Percentiles rank a stretch among this genome's conserved stretches.
Evolutionary conservation across 345 rosid species (phyloP).

Genomic region (Hirschfeldia incana): DNA sequence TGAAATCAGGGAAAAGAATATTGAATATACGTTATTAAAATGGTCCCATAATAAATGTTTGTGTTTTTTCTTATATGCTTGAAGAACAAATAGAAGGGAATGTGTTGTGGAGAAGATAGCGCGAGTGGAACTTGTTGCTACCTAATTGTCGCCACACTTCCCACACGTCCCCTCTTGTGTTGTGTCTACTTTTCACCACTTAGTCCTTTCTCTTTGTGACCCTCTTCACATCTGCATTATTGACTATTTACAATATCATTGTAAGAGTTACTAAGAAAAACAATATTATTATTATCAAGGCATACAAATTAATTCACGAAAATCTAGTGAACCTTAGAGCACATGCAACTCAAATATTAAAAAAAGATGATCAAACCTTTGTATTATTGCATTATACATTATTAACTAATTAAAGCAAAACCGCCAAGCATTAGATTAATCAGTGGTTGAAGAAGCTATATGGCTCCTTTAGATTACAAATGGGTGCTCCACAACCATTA

Average conservation of each 20-base stretch:
- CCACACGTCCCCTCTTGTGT: constrained; percentile 43
- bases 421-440: neutral
- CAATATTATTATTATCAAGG: neutral
- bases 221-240: neutral
- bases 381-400: neutral
- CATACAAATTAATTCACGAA: neutral
- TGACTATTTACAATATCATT: constrained; percentile 4
- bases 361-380: neutral
- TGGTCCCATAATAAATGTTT: constrained; percentile 31
- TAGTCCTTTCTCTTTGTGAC: neutral
- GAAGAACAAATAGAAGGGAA: constrained; percentile 24
- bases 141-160: constrained; percentile 53
- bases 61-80: neutral
- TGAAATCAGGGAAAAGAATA: constrained; percentile 25
- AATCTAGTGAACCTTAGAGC: constrained; percentile 24
- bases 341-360: constrained; percentile 2
- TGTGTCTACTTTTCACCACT: constrained; percentile 36
- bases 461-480: constrained; percentile 34
- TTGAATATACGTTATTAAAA: neutral
- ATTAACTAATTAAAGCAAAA: neutral
- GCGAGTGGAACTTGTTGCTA: constrained; percentile 46
- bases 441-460: neutral
- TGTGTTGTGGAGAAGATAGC: constrained; percentile 52
- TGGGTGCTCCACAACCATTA: constrained; percentile 11
- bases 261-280: neutral